Base-by-base conservation (phyloP, 495 filamentous ascomycete species). In the Xylaria longipes region DNA sequence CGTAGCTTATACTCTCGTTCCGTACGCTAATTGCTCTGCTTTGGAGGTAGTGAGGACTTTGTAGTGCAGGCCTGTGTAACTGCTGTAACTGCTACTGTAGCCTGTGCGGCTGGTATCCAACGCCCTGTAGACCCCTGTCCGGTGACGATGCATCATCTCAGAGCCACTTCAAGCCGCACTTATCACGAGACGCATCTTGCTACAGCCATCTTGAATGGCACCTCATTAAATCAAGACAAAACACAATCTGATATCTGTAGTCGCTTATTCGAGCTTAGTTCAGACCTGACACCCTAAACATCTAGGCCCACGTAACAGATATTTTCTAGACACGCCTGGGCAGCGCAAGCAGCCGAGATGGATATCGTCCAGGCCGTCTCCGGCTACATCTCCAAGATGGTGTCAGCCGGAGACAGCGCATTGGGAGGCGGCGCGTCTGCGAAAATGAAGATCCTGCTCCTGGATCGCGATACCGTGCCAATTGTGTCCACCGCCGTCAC, bases 361-460 rank as follows among this genome's bases (percentile, higher is more conserved):
- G 97, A 99, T 80, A 89, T 98, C 77, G 92, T 97, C 69, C 90
- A 94, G 76, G 93, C 94, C 66, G 92, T 97, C 79, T 92, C 94
- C 73, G 92, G 94, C 83, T 99, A 98, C 87, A 91, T 99, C 86
- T 91, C 93, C 79, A 97, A 95, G 89, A 98, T 99, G 92, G 90
- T 98, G 80, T 91, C 93, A 56, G 90, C 90, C 73, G 95, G 95
- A 79, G 94, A 97, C 80, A 84, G 85, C 75, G 84, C 89, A 68
- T 81, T 88, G 52, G 90, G 90, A 60, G 86, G 88, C 48, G 86
- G 88, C 46, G 87, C 93, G 52, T 92, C 94, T 15, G 89, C 93
- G 45, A 98, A 98, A 87, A 99, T 99, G 96, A 99, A 99, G 90
- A 95, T 98, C 75, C 85, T 99, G 66, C 87, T 99, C 74, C 87